These are phyloP conservation scores for Penicillium bovifimosum DNA, from an alignment of 495 filamentous ascomycete species.

Conservation along the genomic window DNA sequence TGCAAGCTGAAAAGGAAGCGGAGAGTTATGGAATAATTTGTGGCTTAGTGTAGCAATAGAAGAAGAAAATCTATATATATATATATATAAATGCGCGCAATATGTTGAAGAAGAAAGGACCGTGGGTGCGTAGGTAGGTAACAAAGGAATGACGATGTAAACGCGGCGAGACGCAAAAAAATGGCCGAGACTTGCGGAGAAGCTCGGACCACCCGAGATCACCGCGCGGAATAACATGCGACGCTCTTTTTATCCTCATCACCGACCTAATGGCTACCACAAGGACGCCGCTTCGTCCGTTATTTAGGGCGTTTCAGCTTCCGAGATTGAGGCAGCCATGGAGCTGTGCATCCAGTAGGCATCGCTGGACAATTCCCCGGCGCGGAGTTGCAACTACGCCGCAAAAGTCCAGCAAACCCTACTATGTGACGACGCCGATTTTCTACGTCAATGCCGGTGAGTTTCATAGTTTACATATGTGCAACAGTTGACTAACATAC, in stretches of 20 bases:
- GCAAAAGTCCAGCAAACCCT: slow-evolving; percentile 61
- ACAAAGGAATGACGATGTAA: not conserved
- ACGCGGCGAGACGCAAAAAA: slow-evolving; percentile 8
- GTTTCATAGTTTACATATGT: not conserved
- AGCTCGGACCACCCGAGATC: slow-evolving; percentile 41
- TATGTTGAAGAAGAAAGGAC: not conserved
- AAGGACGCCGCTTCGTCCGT: slow-evolving; percentile 26
- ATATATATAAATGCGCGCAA: not conserved
- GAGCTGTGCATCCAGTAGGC: slow-evolving; percentile 30
- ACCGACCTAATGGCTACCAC: slow-evolving; percentile 31
- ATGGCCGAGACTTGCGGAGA: slow-evolving; percentile 13
- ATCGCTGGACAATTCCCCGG: slow-evolving; percentile 14
- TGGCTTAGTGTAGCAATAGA: no score
- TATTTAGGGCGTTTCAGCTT: slow-evolving; percentile 30
- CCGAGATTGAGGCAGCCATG: slow-evolving; percentile 24
- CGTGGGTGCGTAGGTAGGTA: not conserved
- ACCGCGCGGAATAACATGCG: slow-evolving; percentile 24
- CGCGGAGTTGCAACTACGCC: slow-evolving; percentile 34
- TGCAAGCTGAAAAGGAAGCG: not conserved
- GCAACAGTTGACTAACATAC: slow-evolving; percentile 11
- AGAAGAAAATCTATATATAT: not conserved
- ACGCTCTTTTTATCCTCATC: slow-evolving; percentile 12
- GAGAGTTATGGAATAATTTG: not conserved
- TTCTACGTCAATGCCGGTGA: slow-evolving; percentile 98
- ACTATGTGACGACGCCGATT: slow-evolving; percentile 93